Percentiles rank a stretch among this genome's conserved stretches.
Evolutionary conservation across 1,139 yeast genomes (phyloP).

Genomic region (Candida sanyaensis): DNA sequence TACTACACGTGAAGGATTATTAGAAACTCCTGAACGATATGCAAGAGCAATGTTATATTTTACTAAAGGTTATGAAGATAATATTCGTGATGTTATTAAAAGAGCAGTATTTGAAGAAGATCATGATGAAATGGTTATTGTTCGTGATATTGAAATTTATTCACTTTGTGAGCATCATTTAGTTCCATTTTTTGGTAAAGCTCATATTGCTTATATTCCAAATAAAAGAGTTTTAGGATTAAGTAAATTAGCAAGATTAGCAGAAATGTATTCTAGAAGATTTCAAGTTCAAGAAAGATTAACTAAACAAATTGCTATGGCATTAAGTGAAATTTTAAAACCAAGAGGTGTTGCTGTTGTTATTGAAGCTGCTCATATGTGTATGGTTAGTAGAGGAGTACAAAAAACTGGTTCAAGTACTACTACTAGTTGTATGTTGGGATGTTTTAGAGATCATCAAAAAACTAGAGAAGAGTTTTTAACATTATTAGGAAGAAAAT

Average conservation of each 20-base stretch:
- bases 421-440: slow-evolving; percentile 95
- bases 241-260: slow-evolving; percentile 89
- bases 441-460: slow-evolving; percentile 89
- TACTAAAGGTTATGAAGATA: slow-evolving; percentile 96
- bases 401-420: slow-evolving; percentile 95
- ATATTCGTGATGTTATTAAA: slow-evolving; percentile 85
- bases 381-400: slow-evolving; percentile 98
- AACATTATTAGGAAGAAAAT: slow-evolving; percentile 67
- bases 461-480: slow-evolving; percentile 96
- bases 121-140: slow-evolving; percentile 99
- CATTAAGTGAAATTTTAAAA: slow-evolving; percentile 82
- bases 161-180: slow-evolving; percentile 96
- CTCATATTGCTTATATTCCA: slow-evolving; percentile 96
- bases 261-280: slow-evolving; percentile 95
- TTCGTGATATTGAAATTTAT: slow-evolving; percentile 88
- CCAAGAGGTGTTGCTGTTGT: slow-evolving; percentile 99
- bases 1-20: slow-evolving; percentile 79
- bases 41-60: slow-evolving; percentile 95
- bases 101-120: slow-evolving; percentile 97
- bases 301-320: slow-evolving; percentile 97
- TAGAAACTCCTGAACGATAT: slow-evolving; percentile 94
- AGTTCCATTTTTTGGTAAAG: slow-evolving; percentile 97
- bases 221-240: slow-evolving; percentile 92
- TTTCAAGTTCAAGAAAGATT: slow-evolving; percentile 96
- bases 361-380: slow-evolving; percentile 97